Evolutionary conservation across 371 early-diverging fungal genomes (phyloP), one percentile per base, ranked within the genome.

Genomic region (Mortierella sp.): DNA sequence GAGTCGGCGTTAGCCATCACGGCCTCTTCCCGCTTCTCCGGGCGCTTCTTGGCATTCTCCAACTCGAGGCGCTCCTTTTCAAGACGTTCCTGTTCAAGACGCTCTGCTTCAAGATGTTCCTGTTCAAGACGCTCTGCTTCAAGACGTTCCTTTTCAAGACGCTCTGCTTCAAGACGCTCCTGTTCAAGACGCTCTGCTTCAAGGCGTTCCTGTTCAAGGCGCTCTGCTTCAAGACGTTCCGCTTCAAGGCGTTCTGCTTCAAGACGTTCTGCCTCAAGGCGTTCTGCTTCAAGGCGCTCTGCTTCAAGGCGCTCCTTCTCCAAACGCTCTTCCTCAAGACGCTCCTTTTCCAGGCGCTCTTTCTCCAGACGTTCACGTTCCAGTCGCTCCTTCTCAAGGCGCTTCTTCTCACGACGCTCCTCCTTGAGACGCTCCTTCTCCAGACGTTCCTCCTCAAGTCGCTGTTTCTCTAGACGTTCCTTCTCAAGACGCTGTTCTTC

Each of bases 41-140:
- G 1, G 7, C 56, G 53, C 8, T 45, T 34, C 16, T 60, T 46
- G 24, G 50, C 2, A 27, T 7, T 27, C 52, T 68, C 62, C 21
- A 10, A 12, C 56, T 60, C 67, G 14, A 55, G 43, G 17, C 56
- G 68, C 13, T 67, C 68, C 45, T 61, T 37, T 24, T 54, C 49
- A n/a, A 47, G 22, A 12, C 60, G 56, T 25, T 49, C 63, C 31
- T 19, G 9, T 28, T 56, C 44, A 27, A 55, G 28, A 14, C 37
- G 29, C 22, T 41, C 48, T 6, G 31, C 8, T 45, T 60, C 60
- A 16, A 67, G 48, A 25, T 31, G 45, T 25, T 60, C 45, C 24
- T 54, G 22, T 37, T 60, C 67, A 9, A 59, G 29, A 17, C 40
- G 66, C 43, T 50, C 52, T 21, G 24, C 24, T 17, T 60, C 45